phyloP scores from a whole-genome alignment of 129 eudicot genomes.

The Artemisia argyi region DNA sequence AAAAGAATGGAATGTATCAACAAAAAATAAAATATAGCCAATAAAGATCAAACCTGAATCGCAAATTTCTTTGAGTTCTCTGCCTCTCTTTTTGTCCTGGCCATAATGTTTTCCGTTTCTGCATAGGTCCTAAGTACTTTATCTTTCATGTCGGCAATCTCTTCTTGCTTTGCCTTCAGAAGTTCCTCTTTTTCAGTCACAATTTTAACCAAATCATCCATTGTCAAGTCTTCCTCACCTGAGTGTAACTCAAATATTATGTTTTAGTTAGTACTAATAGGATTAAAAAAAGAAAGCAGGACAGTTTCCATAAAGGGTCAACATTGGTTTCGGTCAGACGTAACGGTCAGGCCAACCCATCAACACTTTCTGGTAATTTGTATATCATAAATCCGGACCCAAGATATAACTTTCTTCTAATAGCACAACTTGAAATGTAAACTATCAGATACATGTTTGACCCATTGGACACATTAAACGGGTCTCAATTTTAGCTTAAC shows the following conservation, averaged over 20 bases:
- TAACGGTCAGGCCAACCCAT: background rate
- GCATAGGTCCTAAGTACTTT: constrained; percentile 74
- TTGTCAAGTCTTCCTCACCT: constrained; percentile 60
- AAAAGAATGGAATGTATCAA: constrained; percentile 9
- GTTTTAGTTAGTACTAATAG: constrained; percentile 18
- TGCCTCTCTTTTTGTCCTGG: constrained; percentile 78
- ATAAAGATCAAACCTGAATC: constrained; percentile 56
- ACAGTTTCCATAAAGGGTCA: background rate
- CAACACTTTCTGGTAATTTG: background rate
- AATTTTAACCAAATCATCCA: constrained; percentile 72
- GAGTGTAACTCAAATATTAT: constrained; percentile 35
- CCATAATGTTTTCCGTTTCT: constrained; percentile 87
- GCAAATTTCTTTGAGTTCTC: constrained; percentile 89
- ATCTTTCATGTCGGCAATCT: constrained; percentile 65
- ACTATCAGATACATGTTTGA: background rate
- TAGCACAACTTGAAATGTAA: background rate
- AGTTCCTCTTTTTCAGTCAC: constrained; percentile 64
- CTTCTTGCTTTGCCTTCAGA: constrained; percentile 51
- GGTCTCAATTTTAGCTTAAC: background rate
- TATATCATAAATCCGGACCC: background rate
- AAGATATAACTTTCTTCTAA: background rate
- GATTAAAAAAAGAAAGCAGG: background rate
- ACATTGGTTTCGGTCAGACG: background rate
- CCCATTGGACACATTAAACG: background rate
- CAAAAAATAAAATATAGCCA: background rate